phyloP scores from a whole-genome alignment of 2,329 filamentous ascomycete genomes.

The Plectosphaerella plurivora region DNA sequence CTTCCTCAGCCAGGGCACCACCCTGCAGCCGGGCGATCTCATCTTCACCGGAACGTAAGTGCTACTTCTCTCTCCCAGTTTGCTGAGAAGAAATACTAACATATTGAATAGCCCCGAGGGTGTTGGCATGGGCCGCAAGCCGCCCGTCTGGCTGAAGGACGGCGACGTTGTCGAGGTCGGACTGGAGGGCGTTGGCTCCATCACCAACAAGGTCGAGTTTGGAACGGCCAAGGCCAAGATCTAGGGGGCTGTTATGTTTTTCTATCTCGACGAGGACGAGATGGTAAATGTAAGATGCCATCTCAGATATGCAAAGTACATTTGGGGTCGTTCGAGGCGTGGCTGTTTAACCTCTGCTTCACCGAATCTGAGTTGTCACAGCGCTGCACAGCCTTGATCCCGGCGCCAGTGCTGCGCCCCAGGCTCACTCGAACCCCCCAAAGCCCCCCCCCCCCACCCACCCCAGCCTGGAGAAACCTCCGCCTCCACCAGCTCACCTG shows the following conservation, averaged over 20 bases:
- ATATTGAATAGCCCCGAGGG: constrained; percentile 50
- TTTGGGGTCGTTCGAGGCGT: too few species aligned
- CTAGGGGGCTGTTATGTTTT: neutral
- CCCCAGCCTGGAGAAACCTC: neutral
- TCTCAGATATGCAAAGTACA: too few species aligned
- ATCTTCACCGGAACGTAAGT: constrained; percentile 63
- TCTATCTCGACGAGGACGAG: too few species aligned
- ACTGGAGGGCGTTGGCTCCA: constrained; percentile 61
- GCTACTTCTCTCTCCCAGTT: neutral
- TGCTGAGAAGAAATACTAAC: constrained; percentile 2
- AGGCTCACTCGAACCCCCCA: neutral
- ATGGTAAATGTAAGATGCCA: too few species aligned
- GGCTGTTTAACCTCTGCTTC: too few species aligned
- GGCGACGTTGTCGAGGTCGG: constrained; percentile 67
- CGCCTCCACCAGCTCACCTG: neutral
- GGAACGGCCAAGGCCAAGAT: constrained; percentile 18
- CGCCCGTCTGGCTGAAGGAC: constrained; percentile 64
- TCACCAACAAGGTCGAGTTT: constrained; percentile 41
- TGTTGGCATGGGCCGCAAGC: constrained; percentile 65
- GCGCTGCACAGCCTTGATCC: too few species aligned
- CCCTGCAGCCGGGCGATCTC: constrained; percentile 58
- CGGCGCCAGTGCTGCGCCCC: neutral
- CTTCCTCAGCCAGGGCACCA: constrained; percentile 57
- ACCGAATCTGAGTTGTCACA: too few species aligned
- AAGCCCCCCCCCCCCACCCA: neutral